Conservation (phyloP, 2,329 filamentous ascomycete species). For the Esteya vermicola region DNA sequence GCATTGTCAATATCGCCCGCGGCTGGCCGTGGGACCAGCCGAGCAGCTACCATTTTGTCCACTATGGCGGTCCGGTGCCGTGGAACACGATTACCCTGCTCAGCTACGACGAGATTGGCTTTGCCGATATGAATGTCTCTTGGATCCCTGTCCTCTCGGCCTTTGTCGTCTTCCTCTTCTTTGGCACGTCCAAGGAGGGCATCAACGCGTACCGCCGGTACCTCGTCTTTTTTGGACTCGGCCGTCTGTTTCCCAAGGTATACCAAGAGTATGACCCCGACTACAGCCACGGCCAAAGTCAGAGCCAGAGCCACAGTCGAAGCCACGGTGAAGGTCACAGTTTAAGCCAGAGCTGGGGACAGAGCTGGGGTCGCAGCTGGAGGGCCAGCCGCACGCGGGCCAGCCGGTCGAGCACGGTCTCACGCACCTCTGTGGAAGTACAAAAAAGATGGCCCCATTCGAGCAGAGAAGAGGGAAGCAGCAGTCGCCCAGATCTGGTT, state of each 20-base stretch:
- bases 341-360: no score
- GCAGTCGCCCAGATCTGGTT: no score
- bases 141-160: conserved; percentile 34
- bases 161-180: conserved; percentile 36
- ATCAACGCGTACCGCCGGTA: conserved; percentile 30
- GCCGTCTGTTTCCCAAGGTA: conserved; percentile 27
- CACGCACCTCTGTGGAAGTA: no score
- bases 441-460: no score
- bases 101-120: conserved; percentile 24
- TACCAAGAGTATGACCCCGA: conserved; percentile 16
- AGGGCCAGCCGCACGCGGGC: no score
- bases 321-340: no score
- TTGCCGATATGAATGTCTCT: conserved; percentile 26
- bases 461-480: no score
- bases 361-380: no score
- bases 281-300: no score
- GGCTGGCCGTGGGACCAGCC: conserved; percentile 16
- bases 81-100: conserved; percentile 34
- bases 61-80: conserved; percentile 19
- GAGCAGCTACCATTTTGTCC: conserved; percentile 28
- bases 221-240: conserved; percentile 26
- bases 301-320: no score
- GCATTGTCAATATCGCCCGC: conserved; percentile 24
- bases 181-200: conserved; percentile 40
- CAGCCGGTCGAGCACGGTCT: no score